These are phyloP conservation scores for Deakozyma indianensis DNA, from an alignment of 805 yeast species.

Conservation along the genomic window DNA sequence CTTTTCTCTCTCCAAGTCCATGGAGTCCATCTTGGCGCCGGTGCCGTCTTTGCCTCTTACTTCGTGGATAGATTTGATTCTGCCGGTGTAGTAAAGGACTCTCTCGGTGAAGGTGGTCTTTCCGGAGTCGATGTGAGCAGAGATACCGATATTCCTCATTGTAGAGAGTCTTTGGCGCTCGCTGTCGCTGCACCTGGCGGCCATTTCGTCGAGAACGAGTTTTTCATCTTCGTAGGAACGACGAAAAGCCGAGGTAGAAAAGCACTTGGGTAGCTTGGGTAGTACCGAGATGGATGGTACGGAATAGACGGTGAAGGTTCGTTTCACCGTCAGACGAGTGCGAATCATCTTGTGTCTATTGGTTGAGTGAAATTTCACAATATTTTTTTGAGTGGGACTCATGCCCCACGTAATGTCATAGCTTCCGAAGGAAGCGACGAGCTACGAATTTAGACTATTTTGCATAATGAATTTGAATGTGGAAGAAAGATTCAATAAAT, in stretches of 20 bases:
- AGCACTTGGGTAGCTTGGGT: no score
- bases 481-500: no score
- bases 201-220: constrained; percentile 14
- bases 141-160: constrained; percentile 90
- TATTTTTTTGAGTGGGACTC: no score
- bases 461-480: no score
- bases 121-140: constrained; percentile 97
- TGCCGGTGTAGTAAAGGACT: constrained; percentile 88
- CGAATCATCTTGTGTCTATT: no score
- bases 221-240: constrained; percentile 18
- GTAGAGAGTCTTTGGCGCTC: constrained; percentile 32
- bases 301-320: no score
- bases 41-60: constrained; percentile 92
- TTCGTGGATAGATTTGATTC: constrained; percentile 93
- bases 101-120: constrained; percentile 97
- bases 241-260: constrained; percentile 4
- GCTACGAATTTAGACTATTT: no score
- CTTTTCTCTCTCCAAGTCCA: constrained; percentile 97
- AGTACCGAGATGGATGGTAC: no score
- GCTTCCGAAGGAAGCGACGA: no score
- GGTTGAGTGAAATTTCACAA: no score
- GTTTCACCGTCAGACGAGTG: no score
- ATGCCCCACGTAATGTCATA: no score
- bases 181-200: constrained; percentile 18
- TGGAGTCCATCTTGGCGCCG: constrained; percentile 98